Conservation (phyloP, 2,329 filamentous ascomycete genomes). For the Macrophomina tecta region DNA sequence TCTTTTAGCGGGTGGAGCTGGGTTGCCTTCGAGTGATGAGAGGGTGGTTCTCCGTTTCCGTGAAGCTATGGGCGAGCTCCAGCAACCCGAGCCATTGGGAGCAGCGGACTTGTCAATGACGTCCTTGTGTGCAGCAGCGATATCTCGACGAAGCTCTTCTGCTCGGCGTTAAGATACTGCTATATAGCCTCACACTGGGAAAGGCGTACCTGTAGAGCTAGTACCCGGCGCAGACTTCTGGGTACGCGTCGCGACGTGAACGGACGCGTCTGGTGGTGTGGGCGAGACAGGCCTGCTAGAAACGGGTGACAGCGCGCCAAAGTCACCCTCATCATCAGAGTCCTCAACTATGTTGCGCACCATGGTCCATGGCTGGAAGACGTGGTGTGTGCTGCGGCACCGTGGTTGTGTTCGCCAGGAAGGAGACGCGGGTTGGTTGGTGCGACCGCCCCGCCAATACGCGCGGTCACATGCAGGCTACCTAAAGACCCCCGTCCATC, state of each 20-base stretch:
- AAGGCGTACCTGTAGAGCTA: constrained; percentile 37
- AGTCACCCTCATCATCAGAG: constrained; percentile 46
- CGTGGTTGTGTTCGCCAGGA: not conserved
- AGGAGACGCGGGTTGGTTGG: not conserved
- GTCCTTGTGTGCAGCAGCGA: constrained; percentile 17
- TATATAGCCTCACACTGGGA: no score
- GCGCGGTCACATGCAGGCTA: not conserved
- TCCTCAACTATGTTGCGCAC: constrained; percentile 40
- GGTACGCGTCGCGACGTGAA: constrained; percentile 31
- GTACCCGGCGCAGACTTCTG: constrained; percentile 31
- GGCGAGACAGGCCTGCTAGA: constrained; percentile 24
- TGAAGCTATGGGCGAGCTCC: not conserved
- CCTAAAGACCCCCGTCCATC: no score
- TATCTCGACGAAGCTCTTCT: constrained; percentile 10
- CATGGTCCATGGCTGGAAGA: constrained; percentile 11
- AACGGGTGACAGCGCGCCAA: constrained; percentile 33
- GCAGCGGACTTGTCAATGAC: constrained; percentile 16
- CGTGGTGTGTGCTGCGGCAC: not conserved
- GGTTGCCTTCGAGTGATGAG: not conserved
- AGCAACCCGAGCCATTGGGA: not conserved
- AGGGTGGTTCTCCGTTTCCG: not conserved
- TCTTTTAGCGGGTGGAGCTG: not conserved
- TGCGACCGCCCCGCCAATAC: not conserved
- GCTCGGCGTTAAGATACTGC: not conserved
- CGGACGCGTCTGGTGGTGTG: constrained; percentile 16